Percentiles rank a stretch among this genome's conserved stretches.
phyloP scores from a whole-genome alignment of 192 early-diverging fungal species.

The Backusella tarrabulga region DNA sequence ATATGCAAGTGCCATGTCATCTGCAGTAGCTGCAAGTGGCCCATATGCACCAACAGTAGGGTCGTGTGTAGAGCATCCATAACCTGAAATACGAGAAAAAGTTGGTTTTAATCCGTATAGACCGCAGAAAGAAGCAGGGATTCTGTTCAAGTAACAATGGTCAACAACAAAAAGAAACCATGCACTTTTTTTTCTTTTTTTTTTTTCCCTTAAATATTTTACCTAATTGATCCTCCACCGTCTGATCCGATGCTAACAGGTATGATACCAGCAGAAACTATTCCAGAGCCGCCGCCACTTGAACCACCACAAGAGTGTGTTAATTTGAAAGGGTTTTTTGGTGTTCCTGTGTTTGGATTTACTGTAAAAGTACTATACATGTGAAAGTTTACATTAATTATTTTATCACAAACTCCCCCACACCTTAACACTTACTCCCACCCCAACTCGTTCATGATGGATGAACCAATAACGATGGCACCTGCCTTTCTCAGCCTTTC shows the following conservation, averaged over 20 bases:
- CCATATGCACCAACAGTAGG: constrained; percentile 61
- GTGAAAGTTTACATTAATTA: background rate
- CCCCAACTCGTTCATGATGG: constrained; percentile 76
- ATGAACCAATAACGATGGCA: constrained; percentile 64
- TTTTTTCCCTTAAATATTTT: background rate
- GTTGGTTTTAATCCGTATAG: constrained; percentile 77
- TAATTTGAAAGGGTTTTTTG: constrained; percentile 62
- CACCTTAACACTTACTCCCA: constrained; percentile 35
- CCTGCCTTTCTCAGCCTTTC: constrained; percentile 52
- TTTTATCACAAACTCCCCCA: background rate
- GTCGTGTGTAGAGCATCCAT: constrained; percentile 51
- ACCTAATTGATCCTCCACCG: constrained; percentile 64
- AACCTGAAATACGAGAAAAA: constrained; percentile 52
- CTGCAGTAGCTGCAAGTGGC: constrained; percentile 65
- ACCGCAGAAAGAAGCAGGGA: constrained; percentile 71
- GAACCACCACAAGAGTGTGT: constrained; percentile 67
- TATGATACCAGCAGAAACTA: constrained; percentile 60
- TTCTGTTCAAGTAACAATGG: constrained; percentile 22
- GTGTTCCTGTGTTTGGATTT: constrained; percentile 58
- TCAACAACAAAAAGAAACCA: too few relatives aligned
- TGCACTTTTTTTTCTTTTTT: too few relatives aligned
- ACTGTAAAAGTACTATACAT: constrained; percentile 49
- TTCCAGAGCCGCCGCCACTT: constrained; percentile 60
- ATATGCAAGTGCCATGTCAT: constrained; percentile 67
- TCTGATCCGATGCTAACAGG: constrained; percentile 72